Conservation (phyloP, 176 grass and related monocot genomes). For the Eragrostis nindensis region DNA sequence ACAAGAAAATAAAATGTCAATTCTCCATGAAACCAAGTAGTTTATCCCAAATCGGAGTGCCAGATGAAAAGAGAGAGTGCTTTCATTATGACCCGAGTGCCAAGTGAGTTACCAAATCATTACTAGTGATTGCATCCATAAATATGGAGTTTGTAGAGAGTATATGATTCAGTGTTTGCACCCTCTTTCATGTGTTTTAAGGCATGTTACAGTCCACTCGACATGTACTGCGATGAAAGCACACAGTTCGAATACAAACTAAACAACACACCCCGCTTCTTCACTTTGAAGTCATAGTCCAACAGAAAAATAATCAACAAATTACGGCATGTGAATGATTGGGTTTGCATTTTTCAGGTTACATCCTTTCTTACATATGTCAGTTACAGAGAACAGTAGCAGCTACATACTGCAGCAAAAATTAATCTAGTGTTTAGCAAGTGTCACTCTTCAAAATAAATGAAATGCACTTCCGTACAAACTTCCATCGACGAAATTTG, state of each 20-base stretch:
- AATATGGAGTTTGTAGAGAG: neutral
- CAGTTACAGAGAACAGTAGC: neutral
- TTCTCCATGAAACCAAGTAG: neutral
- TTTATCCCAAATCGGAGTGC: neutral
- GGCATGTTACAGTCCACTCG: neutral
- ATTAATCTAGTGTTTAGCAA: no score
- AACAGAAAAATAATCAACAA: no score
- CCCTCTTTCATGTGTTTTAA: constrained; percentile 7
- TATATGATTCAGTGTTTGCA: neutral
- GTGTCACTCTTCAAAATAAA: neutral
- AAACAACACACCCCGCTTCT: neutral
- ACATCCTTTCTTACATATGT: neutral
- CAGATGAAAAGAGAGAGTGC: constrained; percentile 5
- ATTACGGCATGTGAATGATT: neutral
- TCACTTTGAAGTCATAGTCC: neutral
- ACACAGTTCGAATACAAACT: neutral
- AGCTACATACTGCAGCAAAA: no score
- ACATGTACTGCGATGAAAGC: neutral
- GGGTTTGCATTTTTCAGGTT: neutral
- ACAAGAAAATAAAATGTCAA: neutral
- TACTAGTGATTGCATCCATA: neutral
- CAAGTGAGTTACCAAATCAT: neutral
- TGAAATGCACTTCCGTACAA: constrained; percentile 4
- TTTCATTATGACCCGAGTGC: constrained; percentile 1
- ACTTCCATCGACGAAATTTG: neutral